These are phyloP conservation scores for Tolypocladium cylindrosporum DNA, from an alignment of 2,329 filamentous ascomycete species.

Conservation along the genomic window DNA sequence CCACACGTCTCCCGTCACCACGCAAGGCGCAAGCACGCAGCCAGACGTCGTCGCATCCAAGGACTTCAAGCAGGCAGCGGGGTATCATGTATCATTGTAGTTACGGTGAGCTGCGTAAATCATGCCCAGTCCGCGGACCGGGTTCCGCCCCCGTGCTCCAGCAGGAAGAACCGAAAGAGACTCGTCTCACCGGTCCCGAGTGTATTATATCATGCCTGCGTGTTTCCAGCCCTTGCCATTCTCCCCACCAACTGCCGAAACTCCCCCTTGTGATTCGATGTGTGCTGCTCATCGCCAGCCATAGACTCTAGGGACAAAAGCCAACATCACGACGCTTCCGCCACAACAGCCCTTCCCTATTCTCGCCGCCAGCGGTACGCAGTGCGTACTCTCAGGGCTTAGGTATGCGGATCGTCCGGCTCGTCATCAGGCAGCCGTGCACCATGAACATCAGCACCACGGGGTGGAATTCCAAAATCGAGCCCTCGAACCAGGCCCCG, in stretches of 20 bases:
- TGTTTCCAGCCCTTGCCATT: neutral
- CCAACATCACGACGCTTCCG: neutral
- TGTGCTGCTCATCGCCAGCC: neutral
- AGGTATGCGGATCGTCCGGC: conserved; percentile 87
- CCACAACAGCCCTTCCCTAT: neutral
- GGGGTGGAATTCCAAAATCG: conserved; percentile 74
- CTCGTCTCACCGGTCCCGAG: neutral
- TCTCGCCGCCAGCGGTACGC: neutral
- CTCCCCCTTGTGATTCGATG: neutral
- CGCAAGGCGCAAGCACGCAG: neutral
- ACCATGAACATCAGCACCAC: conserved; percentile 69
- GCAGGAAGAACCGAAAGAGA: neutral
- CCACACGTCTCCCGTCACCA: neutral
- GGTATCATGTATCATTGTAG: conserved; percentile 7
- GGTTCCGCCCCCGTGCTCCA: neutral
- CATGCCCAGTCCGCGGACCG: neutral
- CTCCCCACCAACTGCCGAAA: neutral
- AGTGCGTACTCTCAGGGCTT: conserved; percentile 51
- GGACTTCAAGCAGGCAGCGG: neutral
- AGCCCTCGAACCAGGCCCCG: conserved; percentile 58
- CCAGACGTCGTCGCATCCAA: neutral
- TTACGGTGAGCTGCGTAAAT: conserved; percentile 4
- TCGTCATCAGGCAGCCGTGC: conserved; percentile 93
- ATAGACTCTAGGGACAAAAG: neutral
- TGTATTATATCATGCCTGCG: neutral